Percentiles rank a stretch among this genome's conserved stretches.
phyloP scores from a whole-genome alignment of 2,329 filamentous ascomycete species.

The Camillea tinctor region DNA sequence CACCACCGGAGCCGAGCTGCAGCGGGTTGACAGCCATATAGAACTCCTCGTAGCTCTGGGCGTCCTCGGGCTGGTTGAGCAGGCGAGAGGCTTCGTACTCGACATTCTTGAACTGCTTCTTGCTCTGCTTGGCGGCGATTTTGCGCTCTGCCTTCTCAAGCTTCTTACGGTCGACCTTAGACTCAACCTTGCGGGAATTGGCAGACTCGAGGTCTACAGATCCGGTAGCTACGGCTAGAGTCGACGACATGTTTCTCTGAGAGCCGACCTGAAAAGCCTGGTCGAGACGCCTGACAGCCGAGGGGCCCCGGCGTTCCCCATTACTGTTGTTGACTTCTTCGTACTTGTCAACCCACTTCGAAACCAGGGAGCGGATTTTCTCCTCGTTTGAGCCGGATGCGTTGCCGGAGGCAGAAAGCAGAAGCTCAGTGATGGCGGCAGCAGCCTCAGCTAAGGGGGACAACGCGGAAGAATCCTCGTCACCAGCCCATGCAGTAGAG shows the following conservation, averaged over 20 bases:
- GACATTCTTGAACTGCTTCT: constrained; percentile 97
- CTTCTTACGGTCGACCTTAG: constrained; percentile 97
- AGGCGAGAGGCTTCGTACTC: constrained; percentile 94
- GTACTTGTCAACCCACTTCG: constrained; percentile 85
- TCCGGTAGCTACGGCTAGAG: constrained; percentile 79
- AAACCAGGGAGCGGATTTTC: constrained; percentile 78
- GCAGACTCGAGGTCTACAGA: constrained; percentile 92
- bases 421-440: constrained; percentile 77
- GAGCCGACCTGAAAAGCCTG: constrained; percentile 93
- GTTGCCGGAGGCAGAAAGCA: constrained; percentile 90
- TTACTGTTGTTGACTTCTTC: constrained; percentile 73
- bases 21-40: constrained; percentile 99
- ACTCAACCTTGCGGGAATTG: constrained; percentile 91
- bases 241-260: constrained; percentile 94
- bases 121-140: constrained; percentile 96
- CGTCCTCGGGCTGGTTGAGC: constrained; percentile 75
- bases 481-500: constrained; percentile 76
- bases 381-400: constrained; percentile 69
- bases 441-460: constrained; percentile 85
- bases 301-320: constrained; percentile 68
- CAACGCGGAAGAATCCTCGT: constrained; percentile 65
- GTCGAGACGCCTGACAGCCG: constrained; percentile 80
- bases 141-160: constrained; percentile 97
- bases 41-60: constrained; percentile 97
- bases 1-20: constrained; percentile 70